These are phyloP conservation scores for Euphorbia peplus DNA, from an alignment of 345 rosid genomes.

Conservation along the genomic window DNA sequence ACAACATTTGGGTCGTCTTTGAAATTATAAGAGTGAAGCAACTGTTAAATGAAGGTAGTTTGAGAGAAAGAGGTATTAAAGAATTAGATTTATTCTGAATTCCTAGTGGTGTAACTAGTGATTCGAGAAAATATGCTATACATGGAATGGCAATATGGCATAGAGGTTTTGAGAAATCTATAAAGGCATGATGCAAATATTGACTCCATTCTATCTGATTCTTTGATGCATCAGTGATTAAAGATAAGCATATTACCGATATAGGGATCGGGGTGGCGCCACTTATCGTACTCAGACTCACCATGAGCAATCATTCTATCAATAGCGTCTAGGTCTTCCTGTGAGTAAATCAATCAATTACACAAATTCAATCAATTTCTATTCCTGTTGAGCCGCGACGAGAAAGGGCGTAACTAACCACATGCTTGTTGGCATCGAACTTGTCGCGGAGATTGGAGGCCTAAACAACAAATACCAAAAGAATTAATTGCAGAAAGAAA, in stretches of 20 bases:
- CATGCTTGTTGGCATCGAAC: constrained; percentile 75
- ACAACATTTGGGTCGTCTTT: not conserved
- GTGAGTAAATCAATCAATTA: constrained; percentile 22
- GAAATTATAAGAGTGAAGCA: not conserved
- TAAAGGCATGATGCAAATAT: no score
- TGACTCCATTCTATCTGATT: not conserved
- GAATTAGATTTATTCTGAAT: not conserved
- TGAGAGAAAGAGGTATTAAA: not conserved
- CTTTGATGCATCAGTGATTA: not conserved
- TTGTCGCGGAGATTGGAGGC: constrained; percentile 75
- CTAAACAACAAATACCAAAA: constrained; percentile 24
- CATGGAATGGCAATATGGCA: not conserved
- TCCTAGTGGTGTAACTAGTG: not conserved
- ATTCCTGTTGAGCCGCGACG: not conserved
- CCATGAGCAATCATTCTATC: constrained; percentile 76
- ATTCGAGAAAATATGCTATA: not conserved
- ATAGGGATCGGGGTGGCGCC: constrained; percentile 97
- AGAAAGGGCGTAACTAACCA: constrained; percentile 46
- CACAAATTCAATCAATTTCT: no score
- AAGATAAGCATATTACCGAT: constrained; percentile 47
- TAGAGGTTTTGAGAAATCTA: not conserved
- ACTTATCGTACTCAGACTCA: constrained; percentile 72
- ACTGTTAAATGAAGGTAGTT: not conserved
- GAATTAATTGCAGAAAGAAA: not conserved
- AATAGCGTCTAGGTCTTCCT: constrained; percentile 79